These are phyloP conservation scores for Leccinum angustisporum DNA, from an alignment of 1,284 basidiomycete genomes.

Conservation along the genomic window DNA sequence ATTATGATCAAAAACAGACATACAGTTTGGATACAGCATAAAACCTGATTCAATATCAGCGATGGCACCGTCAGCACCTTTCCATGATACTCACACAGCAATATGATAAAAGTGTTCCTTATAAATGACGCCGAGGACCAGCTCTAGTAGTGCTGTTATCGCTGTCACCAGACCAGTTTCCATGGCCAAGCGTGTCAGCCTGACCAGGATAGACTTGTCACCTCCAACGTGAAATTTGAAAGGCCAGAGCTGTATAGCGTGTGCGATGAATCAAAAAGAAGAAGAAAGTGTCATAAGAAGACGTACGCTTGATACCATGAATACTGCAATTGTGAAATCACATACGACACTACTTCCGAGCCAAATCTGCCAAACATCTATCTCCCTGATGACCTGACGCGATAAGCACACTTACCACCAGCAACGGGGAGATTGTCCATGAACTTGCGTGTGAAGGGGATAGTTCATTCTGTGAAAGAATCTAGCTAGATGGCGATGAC, in stretches of 20 bases:
- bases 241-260: constrained; percentile 15
- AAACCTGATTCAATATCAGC: constrained; percentile 15
- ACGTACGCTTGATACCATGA: constrained; percentile 22
- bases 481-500: background rate
- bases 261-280: background rate
- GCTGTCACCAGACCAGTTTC: constrained; percentile 30
- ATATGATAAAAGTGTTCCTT: constrained; percentile 6
- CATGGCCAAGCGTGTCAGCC: constrained; percentile 24
- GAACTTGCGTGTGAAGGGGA: background rate
- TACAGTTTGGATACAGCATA: constrained; percentile 29
- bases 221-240: constrained; percentile 8
- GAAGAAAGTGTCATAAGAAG: background rate
- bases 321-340: constrained; percentile 22
- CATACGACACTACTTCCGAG: constrained; percentile 24
- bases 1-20: background rate
- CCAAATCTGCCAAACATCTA: constrained; percentile 19
- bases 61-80: background rate
- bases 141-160: constrained; percentile 19
- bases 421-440: background rate
- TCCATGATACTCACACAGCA: constrained; percentile 20
- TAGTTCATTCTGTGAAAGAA: background rate
- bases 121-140: constrained; percentile 14
- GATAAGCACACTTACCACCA: background rate
- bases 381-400: background rate
- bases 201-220: constrained; percentile 8